A percentile compares a stretch with the other conserved stretches of the same genome.
phyloP scores from a whole-genome alignment of 495 filamentous ascomycete genomes.

The Acidomyces sp. region DNA sequence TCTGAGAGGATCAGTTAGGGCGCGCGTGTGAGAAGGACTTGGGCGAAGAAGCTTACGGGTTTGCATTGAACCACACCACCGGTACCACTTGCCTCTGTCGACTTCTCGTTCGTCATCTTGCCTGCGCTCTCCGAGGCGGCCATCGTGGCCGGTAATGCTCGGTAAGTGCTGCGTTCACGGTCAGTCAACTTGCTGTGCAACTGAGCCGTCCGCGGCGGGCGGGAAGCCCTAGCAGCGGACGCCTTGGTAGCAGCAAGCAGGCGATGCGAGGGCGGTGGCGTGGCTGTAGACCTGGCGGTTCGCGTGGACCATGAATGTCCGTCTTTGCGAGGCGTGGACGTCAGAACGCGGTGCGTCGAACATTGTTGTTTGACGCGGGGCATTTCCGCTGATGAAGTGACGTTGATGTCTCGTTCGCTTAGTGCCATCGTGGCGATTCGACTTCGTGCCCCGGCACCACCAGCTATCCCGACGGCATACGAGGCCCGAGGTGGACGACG shows the following conservation, averaged over 20 bases:
- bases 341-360: slow-evolving; percentile 1
- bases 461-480: no score
- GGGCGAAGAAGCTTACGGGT: no score
- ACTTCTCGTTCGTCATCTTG: no score
- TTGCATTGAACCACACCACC: no score
- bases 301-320: slow-evolving; percentile 1
- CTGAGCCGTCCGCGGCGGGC: slow-evolving; percentile 5
- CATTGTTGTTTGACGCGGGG: slow-evolving; percentile 8
- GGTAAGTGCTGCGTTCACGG: slow-evolving; percentile 1
- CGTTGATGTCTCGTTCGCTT: slow-evolving; percentile 13
- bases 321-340: slow-evolving; percentile 5
- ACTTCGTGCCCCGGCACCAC: no score
- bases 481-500: no score
- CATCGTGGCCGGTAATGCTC: slow-evolving; percentile 1
- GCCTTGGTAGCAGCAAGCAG: slow-evolving; percentile 10
- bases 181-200: slow-evolving; percentile 11
- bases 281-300: slow-evolving; percentile 5
- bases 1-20: no score
- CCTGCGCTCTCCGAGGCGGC: background rate
- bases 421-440: slow-evolving; percentile 10
- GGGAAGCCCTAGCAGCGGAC: slow-evolving; percentile 10
- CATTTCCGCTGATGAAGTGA: slow-evolving; percentile 4
- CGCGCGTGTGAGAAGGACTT: no score
- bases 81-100: no score
- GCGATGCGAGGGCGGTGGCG: background rate